phyloP scores from a whole-genome alignment of 306 rosid species.

The Acacia acuminata region DNA sequence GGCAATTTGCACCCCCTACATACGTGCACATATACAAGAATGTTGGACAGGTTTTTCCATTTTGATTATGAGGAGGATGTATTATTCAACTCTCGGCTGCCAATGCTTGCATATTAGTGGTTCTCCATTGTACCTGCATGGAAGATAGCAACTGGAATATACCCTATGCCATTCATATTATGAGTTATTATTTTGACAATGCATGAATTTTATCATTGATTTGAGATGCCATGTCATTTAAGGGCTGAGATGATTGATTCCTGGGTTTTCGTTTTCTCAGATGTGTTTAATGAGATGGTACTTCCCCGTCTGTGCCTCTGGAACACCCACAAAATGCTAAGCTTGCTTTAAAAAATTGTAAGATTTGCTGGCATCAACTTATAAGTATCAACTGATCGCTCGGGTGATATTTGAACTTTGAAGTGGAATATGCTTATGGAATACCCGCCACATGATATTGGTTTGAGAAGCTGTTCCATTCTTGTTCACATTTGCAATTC shows the following conservation, averaged over 20 bases:
- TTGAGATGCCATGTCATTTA: not conserved
- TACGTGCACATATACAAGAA: not conserved
- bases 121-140: conserved; percentile 24
- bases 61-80: not conserved
- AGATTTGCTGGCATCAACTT: too few species aligned
- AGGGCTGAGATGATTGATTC: not conserved
- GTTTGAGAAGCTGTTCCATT: too few species aligned
- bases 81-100: not conserved
- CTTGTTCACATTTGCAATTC: too few species aligned
- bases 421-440: too few species aligned
- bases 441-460: too few species aligned
- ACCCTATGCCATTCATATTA: not conserved
- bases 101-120: not conserved
- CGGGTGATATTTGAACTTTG: too few species aligned
- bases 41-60: not conserved
- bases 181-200: not conserved
- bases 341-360: too few species aligned
- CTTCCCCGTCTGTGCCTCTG: not conserved
- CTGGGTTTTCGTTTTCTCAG: conserved; percentile 7
- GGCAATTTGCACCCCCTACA: not conserved
- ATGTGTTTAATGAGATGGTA: conserved; percentile 22
- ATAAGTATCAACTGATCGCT: too few species aligned
- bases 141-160: conserved; percentile 8
- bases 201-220: not conserved
- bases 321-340: not conserved